phyloP scores from a whole-genome alignment of 1,284 basidiomycete genomes.

The Malassezia globosa region DNA sequence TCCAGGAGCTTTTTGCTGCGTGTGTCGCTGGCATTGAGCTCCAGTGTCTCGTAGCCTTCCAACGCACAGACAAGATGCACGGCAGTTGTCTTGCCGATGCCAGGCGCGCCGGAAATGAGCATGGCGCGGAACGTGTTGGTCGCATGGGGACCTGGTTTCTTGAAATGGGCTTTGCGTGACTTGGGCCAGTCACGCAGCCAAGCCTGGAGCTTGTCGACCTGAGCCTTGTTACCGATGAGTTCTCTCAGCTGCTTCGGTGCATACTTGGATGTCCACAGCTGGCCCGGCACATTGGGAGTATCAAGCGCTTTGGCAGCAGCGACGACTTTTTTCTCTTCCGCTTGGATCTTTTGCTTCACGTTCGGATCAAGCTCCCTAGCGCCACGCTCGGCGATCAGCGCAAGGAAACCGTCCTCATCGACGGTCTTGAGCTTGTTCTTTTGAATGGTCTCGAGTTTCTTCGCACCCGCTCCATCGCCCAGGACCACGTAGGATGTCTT shows the following conservation, averaged over 20 bases:
- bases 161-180: slow-evolving; percentile 53
- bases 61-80: slow-evolving; percentile 82
- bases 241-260: slow-evolving; percentile 78
- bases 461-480: slow-evolving; percentile 74
- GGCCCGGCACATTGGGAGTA: slow-evolving; percentile 33
- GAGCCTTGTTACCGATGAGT: slow-evolving; percentile 84
- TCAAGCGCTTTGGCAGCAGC: slow-evolving; percentile 38
- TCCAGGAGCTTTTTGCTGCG: slow-evolving; percentile 94
- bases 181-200: slow-evolving; percentile 74
- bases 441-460: slow-evolving; percentile 73
- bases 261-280: slow-evolving; percentile 87
- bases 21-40: slow-evolving; percentile 89
- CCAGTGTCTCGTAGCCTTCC: slow-evolving; percentile 80
- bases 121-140: slow-evolving; percentile 78
- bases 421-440: slow-evolving; percentile 65
- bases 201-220: slow-evolving; percentile 66
- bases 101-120: slow-evolving; percentile 81
- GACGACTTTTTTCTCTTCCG: slow-evolving; percentile 57
- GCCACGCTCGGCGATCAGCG: slow-evolving; percentile 50
- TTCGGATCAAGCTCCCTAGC: slow-evolving; percentile 59
- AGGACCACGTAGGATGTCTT: slow-evolving; percentile 83
- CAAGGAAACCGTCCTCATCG: slow-evolving; percentile 75
- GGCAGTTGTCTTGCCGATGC: slow-evolving; percentile 93
- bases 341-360: slow-evolving; percentile 66
- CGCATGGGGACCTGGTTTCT: slow-evolving; percentile 83